Percentiles rank a stretch among this genome's conserved stretches.
These are phyloP conservation scores for Acanthamoeba divionensis DNA, from an alignment of 208 protist species.

Conservation along the genomic window DNA sequence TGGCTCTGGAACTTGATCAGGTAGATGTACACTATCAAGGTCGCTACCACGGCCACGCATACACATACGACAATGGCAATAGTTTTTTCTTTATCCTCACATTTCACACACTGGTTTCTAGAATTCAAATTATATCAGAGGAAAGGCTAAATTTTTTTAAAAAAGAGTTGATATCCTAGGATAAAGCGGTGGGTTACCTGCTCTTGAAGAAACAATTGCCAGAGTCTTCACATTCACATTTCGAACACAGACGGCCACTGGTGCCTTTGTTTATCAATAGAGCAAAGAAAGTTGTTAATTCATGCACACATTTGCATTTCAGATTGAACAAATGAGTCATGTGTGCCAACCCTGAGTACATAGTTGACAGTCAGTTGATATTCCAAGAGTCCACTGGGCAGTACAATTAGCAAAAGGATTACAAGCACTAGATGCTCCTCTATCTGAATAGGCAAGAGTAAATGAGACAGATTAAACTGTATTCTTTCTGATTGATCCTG, in stretches of 20 bases:
- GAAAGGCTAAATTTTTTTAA: no score
- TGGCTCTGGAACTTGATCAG: neutral
- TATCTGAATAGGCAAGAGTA: neutral
- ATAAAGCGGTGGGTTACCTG: neutral
- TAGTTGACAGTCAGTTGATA: neutral
- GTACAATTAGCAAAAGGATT: neutral
- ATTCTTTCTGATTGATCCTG: neutral
- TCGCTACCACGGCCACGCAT: neutral
- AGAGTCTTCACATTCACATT: neutral
- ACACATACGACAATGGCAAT: neutral
- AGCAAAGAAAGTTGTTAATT: neutral
- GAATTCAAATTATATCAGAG: no score
- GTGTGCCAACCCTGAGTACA: neutral
- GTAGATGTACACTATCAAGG: neutral
- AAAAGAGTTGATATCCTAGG: no score
- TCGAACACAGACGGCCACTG: neutral
- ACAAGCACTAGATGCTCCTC: neutral
- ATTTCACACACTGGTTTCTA: neutral
- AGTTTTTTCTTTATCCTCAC: neutral
- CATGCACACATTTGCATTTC: no score
- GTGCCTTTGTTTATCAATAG: neutral
- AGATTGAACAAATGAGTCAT: no score
- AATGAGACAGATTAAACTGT: neutral
- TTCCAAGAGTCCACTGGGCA: neutral
- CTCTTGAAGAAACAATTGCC: neutral